Base-by-base conservation (phyloP, 2,329 filamentous ascomycete species). In the Pseudogymnoascus sp. region DNA sequence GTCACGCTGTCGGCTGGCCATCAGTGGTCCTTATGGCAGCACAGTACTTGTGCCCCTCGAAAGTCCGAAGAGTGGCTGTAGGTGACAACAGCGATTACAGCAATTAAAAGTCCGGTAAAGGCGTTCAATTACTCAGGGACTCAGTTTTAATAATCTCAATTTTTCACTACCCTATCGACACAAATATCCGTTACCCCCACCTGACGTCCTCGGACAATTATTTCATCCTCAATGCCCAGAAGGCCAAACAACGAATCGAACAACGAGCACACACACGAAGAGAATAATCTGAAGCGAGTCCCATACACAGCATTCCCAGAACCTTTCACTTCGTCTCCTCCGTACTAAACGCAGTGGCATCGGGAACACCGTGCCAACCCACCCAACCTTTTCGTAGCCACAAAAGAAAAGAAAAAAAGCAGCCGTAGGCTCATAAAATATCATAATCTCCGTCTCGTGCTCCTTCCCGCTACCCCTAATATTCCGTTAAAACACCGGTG, bases 351-450 rank as follows among this genome's bases (percentile, higher is more conserved):
- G 50, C 50, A 56, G 16, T 56, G 50, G 50, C 50, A 33, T 35
- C 50, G 50, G 29, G 50, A 56, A 56, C 29, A 56, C 50, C 50
- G 50, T 56, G 50, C 50, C 50, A 56, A 35, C 50, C 50, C 50
- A 56, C 50, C 50, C 50, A 56, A 56, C 50, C 50, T 33, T 56
- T 35, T 56, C 50, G 16, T 56, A 56, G 50, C 50, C 50, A 56
- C 50, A 56, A 56, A 56, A 56, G 50, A 56, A 56, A 56, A 11
- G 33, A 56, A 35, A 33, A 47, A 56, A 53, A 35, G 50, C 50
- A 56, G 50, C 50, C 50, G 50, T 56, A 56, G 50, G 50, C 50
- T 56, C 50, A 56, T 56, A 56, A 56, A 56, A 33, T 35, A 56
- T 56, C 50, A 33, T 56, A 56, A 56, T 56, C 50, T 56, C 50